These are phyloP conservation scores for Didymella pinodella DNA, from an alignment of 2,329 filamentous ascomycete species.

Conservation along the genomic window DNA sequence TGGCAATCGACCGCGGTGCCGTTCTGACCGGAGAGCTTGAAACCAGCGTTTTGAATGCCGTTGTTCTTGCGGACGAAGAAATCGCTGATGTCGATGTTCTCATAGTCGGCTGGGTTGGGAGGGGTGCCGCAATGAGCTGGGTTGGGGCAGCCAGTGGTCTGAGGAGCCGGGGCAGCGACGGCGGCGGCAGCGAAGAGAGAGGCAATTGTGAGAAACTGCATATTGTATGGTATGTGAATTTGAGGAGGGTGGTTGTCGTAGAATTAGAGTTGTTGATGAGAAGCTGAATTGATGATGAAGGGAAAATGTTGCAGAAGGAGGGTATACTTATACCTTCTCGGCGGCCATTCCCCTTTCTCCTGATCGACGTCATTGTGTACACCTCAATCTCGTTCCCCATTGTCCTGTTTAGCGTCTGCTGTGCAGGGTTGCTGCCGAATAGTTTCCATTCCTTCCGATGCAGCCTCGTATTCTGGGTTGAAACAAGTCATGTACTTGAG, in stretches of 20 bases:
- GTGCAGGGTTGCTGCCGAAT: constrained; percentile 9
- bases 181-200: constrained; percentile 30
- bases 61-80: constrained; percentile 33
- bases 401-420: neutral
- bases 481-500: neutral
- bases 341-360: neutral
- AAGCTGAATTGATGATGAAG: constrained; percentile 6
- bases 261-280: neutral
- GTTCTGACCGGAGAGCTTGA: constrained; percentile 34
- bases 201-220: constrained; percentile 33
- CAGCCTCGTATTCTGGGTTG: constrained; percentile 3
- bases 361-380: constrained; percentile 15
- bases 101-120: constrained; percentile 22
- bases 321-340: constrained; percentile 27
- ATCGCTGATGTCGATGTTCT: constrained; percentile 33
- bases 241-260: neutral
- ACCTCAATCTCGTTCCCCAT: constrained; percentile 11
- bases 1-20: constrained; percentile 25
- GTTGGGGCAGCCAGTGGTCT: constrained; percentile 34
- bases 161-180: constrained; percentile 31
- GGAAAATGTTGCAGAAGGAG: neutral
- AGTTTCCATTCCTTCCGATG: constrained; percentile 4
- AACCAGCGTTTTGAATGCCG: constrained; percentile 27
- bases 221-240: constrained; percentile 13
- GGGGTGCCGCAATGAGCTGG: constrained; percentile 29